Base-by-base conservation (phyloP, 2,329 filamentous ascomycete genomes). In the Podosphaera fusca region DNA sequence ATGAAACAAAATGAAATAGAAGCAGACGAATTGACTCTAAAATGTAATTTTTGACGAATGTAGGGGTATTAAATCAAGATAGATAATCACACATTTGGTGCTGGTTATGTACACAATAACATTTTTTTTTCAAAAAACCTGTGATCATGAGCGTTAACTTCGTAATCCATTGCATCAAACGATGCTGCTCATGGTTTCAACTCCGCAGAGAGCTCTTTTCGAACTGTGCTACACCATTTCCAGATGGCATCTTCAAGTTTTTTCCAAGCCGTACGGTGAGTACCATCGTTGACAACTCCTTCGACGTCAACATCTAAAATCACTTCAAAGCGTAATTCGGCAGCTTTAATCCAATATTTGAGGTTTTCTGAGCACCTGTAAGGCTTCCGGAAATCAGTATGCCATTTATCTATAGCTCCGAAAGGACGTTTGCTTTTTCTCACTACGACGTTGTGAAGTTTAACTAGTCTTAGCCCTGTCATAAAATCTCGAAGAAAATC, bases 361-460 rank as follows among this genome's bases (percentile, higher is more conserved):
- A 98, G 75, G 68, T 98, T 98, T 64, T 98, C 92, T 2, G 89
- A 87, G 60, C 83, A 83, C 54, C 92, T 84, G 69, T 98, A 98
- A 0, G 92, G 92, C 70, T 96, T 96, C 59, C 81, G 82, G 8
- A 92, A 90, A 69, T 98, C 88, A n/a, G 81, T 82, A 68, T 96
- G 92, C 69, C 84, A 95, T 8, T 78, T 78, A 58, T 87, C 87
- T 66, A 98, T 95, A 60, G 86, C 80, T 56, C 89, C 88, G 67
- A 96, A 96, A 6, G 85, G 85, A 35, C 87, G 78, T 66, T 84
- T 82, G 30, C 89, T 95, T 67, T 86, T 86, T 65, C 81, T 80
- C 36, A 98, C 85, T 0, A 87, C 81, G 12, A 84, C 82, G 67
- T 98, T 98, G 74, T 98, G 92, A 61, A 96, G 78, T 63, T 82